Conservation (phyloP, 2,329 filamentous ascomycete genomes). For the Sclerotiophoma versabilis region DNA sequence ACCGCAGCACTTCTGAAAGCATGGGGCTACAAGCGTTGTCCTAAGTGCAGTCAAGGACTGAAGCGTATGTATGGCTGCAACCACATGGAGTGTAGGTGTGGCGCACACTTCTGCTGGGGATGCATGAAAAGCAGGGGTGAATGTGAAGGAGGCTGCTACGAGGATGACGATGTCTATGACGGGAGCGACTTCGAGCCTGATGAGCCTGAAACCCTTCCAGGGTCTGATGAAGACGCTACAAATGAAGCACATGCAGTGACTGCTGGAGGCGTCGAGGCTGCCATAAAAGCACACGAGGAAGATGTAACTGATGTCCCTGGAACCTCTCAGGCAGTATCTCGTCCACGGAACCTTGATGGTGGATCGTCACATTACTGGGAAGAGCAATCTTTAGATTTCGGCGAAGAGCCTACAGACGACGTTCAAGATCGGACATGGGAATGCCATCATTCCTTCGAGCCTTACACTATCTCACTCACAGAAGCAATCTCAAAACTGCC, state of each 20-base stretch:
- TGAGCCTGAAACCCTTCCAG: slow-evolving; percentile 20
- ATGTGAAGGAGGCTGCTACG: slow-evolving; percentile 36
- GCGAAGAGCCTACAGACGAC: slow-evolving; percentile 45
- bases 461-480: slow-evolving; percentile 22
- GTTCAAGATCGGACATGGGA: slow-evolving; percentile 30
- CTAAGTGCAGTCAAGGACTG: slow-evolving; percentile 57
- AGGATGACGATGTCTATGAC: slow-evolving; percentile 32
- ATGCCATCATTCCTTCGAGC: slow-evolving; percentile 34
- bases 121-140: slow-evolving; percentile 48
- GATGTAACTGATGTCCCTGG: neutral
- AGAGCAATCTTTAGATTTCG: slow-evolving; percentile 40
- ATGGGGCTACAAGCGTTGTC: slow-evolving; percentile 60
- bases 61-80: slow-evolving; percentile 58
- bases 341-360: slow-evolving; percentile 44
- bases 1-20: slow-evolving; percentile 48
- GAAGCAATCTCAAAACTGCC: slow-evolving; percentile 17
- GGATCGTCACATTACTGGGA: slow-evolving; percentile 44
- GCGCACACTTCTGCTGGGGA: slow-evolving; percentile 59
- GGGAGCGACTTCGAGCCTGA: slow-evolving; percentile 35
- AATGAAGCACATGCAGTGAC: neutral
- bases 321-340: slow-evolving; percentile 5
- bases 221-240: neutral
- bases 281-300: too few species aligned
- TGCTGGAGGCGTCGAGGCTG: neutral
- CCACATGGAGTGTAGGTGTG: slow-evolving; percentile 59